Base-by-base conservation (phyloP, 306 rosid species). In the Vicia faba region DNA sequence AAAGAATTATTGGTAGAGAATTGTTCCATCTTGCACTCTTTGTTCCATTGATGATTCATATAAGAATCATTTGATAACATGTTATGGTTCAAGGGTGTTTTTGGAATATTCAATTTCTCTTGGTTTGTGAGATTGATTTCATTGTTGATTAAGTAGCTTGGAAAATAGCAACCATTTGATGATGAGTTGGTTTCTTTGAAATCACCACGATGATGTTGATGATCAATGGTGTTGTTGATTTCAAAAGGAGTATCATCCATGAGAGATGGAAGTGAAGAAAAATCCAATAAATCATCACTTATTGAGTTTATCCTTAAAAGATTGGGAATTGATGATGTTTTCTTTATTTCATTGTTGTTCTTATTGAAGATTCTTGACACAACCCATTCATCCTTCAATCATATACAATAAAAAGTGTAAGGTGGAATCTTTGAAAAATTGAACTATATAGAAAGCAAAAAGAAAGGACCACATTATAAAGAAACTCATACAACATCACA, bases 361-460 rank as follows among this genome's bases (percentile, higher is more conserved):
- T 89, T 92, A 81, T 85, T 88, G 74, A 85, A 75, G 59, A 92
- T 82, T 50, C 83, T 84, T 83, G 83, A 79, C 7, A 92, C 98
- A 29, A 85, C 98, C 98, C 98, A 92, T 78, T 87, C 98, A 39
- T 85, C 88, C 98, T 92, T 80, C 46, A 26, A 72, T n/a, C 16
- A 16, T 10, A 68, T 11, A 50, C 0, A 60, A 51, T 1, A 41
- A 54, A 45, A 13, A 39, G 59, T 23, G 38, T 41, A 25, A 19
- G 68, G 23, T 45, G 76, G 73, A 65, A 68, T 81, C 64, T 73
- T 36, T 28, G 64, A 72, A 62, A 62, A 64, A 69, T 55, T 73
- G 44, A 76, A 66, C 71, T 33, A 38, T 14, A 64, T 11, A 64
- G 7, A 78, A 75, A 64, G 79, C 48, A 15, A 75, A 51, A 25